These are phyloP conservation scores for Russula foetens DNA, from an alignment of 768 basidiomycete species.

Conservation along the genomic window DNA sequence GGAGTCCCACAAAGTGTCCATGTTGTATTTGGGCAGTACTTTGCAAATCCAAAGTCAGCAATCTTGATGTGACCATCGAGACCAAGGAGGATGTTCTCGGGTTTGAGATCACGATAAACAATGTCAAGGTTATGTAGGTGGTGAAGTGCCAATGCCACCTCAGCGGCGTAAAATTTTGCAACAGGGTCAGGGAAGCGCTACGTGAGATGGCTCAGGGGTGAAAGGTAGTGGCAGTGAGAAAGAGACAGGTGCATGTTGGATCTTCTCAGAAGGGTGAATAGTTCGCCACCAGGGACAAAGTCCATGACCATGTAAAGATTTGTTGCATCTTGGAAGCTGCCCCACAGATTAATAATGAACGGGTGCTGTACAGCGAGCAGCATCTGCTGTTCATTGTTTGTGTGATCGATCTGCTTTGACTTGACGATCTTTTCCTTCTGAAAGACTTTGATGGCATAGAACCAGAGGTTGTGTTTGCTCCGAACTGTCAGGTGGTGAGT, in stretches of 20 bases:
- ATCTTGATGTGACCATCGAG: slow-evolving; percentile 96
- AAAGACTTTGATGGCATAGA: slow-evolving; percentile 93
- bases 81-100: slow-evolving; percentile 90
- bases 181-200: slow-evolving; percentile 95
- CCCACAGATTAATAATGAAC: slow-evolving; percentile 96
- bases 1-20: slow-evolving; percentile 96
- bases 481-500: slow-evolving; percentile 43
- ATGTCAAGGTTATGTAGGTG: slow-evolving; percentile 82
- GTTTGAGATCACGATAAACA: slow-evolving; percentile 96
- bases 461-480: slow-evolving; percentile 90
- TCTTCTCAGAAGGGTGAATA: slow-evolving; percentile 87
- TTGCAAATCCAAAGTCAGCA: slow-evolving; percentile 96
- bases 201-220: slow-evolving; percentile 29
- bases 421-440: slow-evolving; percentile 88
- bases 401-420: slow-evolving; percentile 95
- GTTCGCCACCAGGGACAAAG: slow-evolving; percentile 93
- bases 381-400: slow-evolving; percentile 89
- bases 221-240: background rate
- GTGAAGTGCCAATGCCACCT: slow-evolving; percentile 88
- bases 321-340: slow-evolving; percentile 81
- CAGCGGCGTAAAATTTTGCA: slow-evolving; percentile 95
- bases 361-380: slow-evolving; percentile 81
- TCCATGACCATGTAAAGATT: slow-evolving; percentile 99
- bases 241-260: slow-evolving; percentile 61
- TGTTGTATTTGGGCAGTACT: slow-evolving; percentile 76